A percentile compares a stretch with the other conserved stretches of the same genome.
phyloP scores from a whole-genome alignment of 202 grass and related monocot species.

The Hordeum pubiflorum region DNA sequence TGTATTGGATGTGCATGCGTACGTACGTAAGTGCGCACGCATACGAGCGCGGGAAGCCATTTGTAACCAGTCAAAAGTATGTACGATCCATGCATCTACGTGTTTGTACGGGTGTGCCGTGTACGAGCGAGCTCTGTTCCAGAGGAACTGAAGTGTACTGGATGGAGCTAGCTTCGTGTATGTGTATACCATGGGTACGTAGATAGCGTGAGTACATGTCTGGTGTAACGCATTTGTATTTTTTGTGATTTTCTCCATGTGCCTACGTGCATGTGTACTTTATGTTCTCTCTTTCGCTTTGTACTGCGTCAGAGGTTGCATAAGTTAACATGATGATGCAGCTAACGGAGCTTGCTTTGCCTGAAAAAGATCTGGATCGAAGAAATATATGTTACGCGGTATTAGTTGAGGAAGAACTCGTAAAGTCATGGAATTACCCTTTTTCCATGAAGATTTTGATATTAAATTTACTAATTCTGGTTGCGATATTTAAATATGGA shows the following conservation, averaged over 20 bases:
- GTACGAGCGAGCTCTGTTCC: slow-evolving; percentile 1
- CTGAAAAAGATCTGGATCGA: neutral
- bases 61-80: slow-evolving; percentile 14
- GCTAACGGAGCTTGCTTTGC: neutral
- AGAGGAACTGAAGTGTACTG: too few species aligned
- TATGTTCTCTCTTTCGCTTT: neutral
- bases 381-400: neutral
- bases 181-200: neutral
- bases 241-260: neutral
- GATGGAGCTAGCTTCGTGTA: neutral
- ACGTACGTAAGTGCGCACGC: neutral
- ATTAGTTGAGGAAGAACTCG: neutral
- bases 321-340: neutral
- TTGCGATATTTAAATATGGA: too few species aligned
- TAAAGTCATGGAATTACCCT: neutral
- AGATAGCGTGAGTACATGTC: neutral
- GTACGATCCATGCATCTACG: neutral
- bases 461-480: too few species aligned
- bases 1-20: neutral
- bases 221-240: neutral
- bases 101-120: neutral
- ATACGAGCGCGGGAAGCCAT: neutral
- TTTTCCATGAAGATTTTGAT: neutral
- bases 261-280: neutral
- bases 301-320: neutral